A percentile compares a stretch with the other conserved stretches of the same genome.
phyloP scores from a whole-genome alignment of 73 alveolate species.

The Paramecium sexaurelia region DNA sequence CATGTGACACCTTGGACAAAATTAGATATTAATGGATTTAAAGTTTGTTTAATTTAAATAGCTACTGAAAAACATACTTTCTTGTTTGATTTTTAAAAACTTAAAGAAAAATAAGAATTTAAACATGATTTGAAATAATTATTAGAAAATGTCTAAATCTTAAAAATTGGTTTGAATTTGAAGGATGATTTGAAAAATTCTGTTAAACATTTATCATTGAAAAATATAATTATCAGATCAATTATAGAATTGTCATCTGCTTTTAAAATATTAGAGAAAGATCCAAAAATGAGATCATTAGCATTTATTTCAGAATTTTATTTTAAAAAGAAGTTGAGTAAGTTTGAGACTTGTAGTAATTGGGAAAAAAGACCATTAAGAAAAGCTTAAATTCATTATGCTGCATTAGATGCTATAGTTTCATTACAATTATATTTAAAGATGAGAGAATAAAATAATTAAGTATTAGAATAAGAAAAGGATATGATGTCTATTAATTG shows the following conservation, averaged over 20 bases:
- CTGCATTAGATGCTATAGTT: conserved; percentile 12
- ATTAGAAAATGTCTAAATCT: background rate
- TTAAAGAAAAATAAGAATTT: background rate
- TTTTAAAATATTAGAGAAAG: background rate
- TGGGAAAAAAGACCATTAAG: conserved; percentile 39
- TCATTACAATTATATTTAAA: background rate
- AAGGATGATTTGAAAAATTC: conserved; percentile 23
- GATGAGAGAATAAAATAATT: background rate
- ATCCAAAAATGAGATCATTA: background rate
- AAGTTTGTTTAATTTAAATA: background rate
- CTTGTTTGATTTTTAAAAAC: background rate
- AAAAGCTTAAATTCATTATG: conserved; percentile 31
- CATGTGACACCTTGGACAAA: conserved; percentile 7
- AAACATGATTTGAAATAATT: background rate
- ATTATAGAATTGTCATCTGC: background rate
- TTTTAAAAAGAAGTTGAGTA: background rate
- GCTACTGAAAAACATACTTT: background rate
- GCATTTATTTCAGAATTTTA: background rate
- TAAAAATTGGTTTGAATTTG: background rate
- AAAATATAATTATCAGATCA: background rate
- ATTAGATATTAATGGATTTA: background rate
- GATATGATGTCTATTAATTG: background rate
- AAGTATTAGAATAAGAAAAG: background rate
- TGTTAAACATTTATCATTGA: background rate
- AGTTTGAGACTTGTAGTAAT: background rate